A percentile compares a stretch with the other conserved stretches of the same genome.
phyloP scores from a whole-genome alignment of 805 yeast species.

The Ogataea paradorogensis region DNA sequence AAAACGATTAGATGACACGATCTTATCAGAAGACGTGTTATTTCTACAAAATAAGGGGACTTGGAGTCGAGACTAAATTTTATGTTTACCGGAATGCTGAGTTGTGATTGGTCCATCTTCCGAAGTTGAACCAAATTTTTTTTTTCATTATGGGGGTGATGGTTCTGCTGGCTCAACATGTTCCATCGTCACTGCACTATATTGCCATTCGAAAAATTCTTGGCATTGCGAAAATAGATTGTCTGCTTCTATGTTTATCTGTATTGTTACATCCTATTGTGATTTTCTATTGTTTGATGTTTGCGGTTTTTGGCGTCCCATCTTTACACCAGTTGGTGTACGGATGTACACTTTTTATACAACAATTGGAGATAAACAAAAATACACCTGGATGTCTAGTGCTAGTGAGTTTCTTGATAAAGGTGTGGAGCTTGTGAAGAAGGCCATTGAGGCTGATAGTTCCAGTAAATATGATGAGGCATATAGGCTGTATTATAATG shows the following conservation, averaged over 20 bases:
- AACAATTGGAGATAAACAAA: neutral
- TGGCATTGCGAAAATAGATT: slow-evolving; percentile 4
- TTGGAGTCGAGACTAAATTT: too few species aligned
- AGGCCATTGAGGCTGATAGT: slow-evolving; percentile 92
- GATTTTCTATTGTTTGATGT: neutral
- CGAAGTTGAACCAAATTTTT: neutral
- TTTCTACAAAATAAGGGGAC: too few species aligned
- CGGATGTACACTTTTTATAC: neutral
- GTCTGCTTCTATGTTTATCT: slow-evolving; percentile 2
- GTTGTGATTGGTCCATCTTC: slow-evolving; percentile 4
- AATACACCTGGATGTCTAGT: slow-evolving; percentile 23
- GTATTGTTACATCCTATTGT: slow-evolving; percentile 1
- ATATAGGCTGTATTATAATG: slow-evolving; percentile 86
- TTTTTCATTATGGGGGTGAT: neutral
- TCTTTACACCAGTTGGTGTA: neutral
- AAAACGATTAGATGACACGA: slow-evolving; percentile 5
- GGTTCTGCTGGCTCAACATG: slow-evolving; percentile 3
- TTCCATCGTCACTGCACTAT: slow-evolving; percentile 1
- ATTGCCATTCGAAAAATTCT: slow-evolving; percentile 6
- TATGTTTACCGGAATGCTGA: neutral
- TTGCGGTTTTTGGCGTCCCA: neutral
- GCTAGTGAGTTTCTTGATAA: slow-evolving; percentile 75
- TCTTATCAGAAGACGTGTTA: slow-evolving; percentile 2
- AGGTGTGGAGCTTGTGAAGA: slow-evolving; percentile 92
- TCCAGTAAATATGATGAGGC: slow-evolving; percentile 92